These are phyloP conservation scores for Suillus paluster DNA, from an alignment of 768 basidiomycete genomes.

Conservation along the genomic window DNA sequence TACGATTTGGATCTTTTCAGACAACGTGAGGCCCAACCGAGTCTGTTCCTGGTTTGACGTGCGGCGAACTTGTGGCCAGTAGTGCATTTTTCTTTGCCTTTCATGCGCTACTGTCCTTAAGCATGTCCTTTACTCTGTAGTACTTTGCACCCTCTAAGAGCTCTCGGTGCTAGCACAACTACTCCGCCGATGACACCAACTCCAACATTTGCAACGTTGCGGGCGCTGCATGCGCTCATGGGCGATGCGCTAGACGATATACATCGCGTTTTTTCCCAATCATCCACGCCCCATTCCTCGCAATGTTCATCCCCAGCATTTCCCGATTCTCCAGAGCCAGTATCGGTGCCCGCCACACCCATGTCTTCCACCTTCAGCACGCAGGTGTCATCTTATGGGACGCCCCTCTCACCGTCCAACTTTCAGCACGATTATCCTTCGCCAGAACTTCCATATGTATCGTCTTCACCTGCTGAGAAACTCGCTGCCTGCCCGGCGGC, in stretches of 20 bases:
- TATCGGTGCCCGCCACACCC: slow-evolving; percentile 32
- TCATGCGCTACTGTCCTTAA: too few relatives aligned
- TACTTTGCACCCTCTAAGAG: background rate
- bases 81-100: background rate
- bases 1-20: background rate
- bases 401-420: slow-evolving; percentile 8
- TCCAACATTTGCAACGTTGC: slow-evolving; percentile 65
- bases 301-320: slow-evolving; percentile 22
- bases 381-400: slow-evolving; percentile 7
- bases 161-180: background rate
- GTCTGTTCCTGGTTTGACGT: background rate
- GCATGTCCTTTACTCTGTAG: background rate
- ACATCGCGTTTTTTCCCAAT: slow-evolving; percentile 57
- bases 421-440: slow-evolving; percentile 55
- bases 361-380: slow-evolving; percentile 34
- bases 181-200: slow-evolving; percentile 31
- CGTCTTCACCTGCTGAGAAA: slow-evolving; percentile 52
- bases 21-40: background rate
- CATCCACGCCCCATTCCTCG: slow-evolving; percentile 19
- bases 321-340: slow-evolving; percentile 34
- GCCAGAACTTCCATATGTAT: slow-evolving; percentile 51
- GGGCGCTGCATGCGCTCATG: slow-evolving; percentile 66
- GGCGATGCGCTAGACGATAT: slow-evolving; percentile 72
- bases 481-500: slow-evolving; percentile 65
- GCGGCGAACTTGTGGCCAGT: background rate